Conservation (phyloP, 2,329 filamentous ascomycete genomes). For the Scytalidium lignicola region DNA sequence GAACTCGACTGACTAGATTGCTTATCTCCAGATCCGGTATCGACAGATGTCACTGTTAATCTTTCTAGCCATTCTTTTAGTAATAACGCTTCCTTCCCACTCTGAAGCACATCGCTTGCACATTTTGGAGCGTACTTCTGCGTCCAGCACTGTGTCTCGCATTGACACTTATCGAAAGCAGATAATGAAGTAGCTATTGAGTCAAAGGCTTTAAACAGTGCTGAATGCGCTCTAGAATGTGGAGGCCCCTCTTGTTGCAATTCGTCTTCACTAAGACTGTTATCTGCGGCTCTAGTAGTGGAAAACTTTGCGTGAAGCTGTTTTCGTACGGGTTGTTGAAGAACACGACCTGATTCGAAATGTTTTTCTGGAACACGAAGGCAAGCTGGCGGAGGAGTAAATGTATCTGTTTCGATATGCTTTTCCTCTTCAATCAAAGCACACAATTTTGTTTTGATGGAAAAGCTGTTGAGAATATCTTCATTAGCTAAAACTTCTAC, state of each 20-base stretch:
- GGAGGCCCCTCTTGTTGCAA: conserved; percentile 19
- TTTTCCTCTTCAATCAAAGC: conserved; percentile 4
- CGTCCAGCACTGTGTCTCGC: conserved; percentile 68
- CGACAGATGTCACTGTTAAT: conserved; percentile 72
- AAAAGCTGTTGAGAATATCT: conserved; percentile 20
- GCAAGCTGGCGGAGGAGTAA: conserved; percentile 39
- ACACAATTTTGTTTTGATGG: conserved; percentile 2
- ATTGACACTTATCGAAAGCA: conserved; percentile 74
- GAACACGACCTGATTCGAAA: conserved; percentile 52
- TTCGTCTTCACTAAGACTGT: conserved; percentile 32
- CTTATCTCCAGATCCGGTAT: conserved; percentile 44
- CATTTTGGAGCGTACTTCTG: conserved; percentile 77
- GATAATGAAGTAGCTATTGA: conserved; percentile 59
- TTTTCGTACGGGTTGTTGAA: conserved; percentile 43
- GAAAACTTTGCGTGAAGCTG: conserved; percentile 33
- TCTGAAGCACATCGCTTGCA: conserved; percentile 70
- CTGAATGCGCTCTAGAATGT: conserved; percentile 42
- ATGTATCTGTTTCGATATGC: conserved; percentile 22
- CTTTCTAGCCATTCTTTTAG: conserved; percentile 77
- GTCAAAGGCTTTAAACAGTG: conserved; percentile 53
- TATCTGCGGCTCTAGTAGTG: conserved; percentile 8
- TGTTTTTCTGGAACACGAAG: conserved; percentile 50
- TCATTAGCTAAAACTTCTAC: conserved; percentile 18
- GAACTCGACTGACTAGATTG: conserved; percentile 14
- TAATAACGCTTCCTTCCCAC: conserved; percentile 61